A percentile compares a stretch with the other conserved stretches of the same genome.
Conservation (phyloP, 2,329 filamentous ascomycete genomes). For the Gaeumannomyces sp. region DNA sequence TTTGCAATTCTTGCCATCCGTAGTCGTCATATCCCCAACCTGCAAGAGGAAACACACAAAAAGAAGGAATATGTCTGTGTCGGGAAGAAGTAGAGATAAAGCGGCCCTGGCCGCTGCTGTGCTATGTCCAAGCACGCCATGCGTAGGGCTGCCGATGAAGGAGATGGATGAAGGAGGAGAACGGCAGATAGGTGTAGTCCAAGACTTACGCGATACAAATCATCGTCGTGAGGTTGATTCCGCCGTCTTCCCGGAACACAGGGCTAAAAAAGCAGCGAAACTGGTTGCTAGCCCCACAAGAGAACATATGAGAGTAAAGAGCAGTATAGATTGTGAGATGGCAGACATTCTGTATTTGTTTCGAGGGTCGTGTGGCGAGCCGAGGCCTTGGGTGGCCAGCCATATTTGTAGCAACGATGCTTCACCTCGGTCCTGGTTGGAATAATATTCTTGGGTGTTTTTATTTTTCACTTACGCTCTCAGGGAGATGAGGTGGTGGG, state of each 20-base stretch:
- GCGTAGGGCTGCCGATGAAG: slow-evolving; percentile 1
- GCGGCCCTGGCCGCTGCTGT: neutral
- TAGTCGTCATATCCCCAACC: slow-evolving; percentile 1
- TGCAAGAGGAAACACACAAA: neutral
- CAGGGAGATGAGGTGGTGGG: neutral
- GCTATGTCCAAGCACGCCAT: neutral
- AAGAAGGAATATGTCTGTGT: neutral
- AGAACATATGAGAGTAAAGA: neutral
- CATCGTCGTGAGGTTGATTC: neutral
- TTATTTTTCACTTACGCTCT: neutral
- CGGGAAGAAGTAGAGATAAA: neutral
- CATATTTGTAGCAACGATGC: too few species aligned
- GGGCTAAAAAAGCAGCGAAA: neutral
- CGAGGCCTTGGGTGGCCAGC: neutral
- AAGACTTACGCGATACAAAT: neutral
- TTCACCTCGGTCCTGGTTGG: too few species aligned
- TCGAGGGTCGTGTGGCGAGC: neutral
- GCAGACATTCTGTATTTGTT: neutral
- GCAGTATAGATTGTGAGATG: neutral
- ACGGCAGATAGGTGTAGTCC: neutral
- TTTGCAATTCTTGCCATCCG: slow-evolving; percentile 6
- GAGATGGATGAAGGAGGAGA: neutral
- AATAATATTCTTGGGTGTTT: too few species aligned
- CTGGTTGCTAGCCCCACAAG: neutral
- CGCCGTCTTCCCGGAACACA: neutral